Conservation (phyloP, 495 filamentous ascomycete genomes). For the Parathielavia appendiculata region DNA sequence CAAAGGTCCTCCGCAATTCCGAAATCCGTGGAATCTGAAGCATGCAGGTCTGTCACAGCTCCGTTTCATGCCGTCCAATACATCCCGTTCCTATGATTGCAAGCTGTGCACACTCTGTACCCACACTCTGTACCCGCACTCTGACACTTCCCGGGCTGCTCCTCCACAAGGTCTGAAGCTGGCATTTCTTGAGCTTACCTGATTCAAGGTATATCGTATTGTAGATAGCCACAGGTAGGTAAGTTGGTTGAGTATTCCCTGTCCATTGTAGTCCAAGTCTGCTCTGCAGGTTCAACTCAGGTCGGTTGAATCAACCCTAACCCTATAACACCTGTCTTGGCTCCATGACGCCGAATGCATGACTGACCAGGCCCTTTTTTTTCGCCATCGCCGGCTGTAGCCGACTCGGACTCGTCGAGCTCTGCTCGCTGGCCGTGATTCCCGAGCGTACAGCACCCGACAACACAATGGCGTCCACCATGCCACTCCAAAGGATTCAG, state of each 20-base stretch:
- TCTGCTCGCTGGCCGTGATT: slow-evolving; percentile 1
- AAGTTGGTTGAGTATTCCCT: too few relatives aligned
- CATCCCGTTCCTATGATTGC: not conserved
- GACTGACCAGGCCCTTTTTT: slow-evolving; percentile 11
- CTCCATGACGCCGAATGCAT: slow-evolving; percentile 12
- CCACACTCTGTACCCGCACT: too few relatives aligned
- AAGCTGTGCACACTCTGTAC: not conserved
- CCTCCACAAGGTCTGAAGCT: too few relatives aligned
- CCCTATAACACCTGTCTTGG: not conserved
- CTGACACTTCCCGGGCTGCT: too few relatives aligned
- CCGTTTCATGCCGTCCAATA: slow-evolving; percentile 28
- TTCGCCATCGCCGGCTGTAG: slow-evolving; percentile 13
- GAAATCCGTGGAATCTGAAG: not conserved
- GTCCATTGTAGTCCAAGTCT: too few relatives aligned
- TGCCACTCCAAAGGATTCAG: slow-evolving; percentile 31
- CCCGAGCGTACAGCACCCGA: not conserved
- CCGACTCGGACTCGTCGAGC: not conserved
- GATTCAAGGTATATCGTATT: too few relatives aligned
- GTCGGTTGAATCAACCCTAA: slow-evolving; percentile 13
- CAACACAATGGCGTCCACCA: slow-evolving; percentile 28
- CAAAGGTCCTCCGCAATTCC: not conserved
- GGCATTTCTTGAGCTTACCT: too few relatives aligned
- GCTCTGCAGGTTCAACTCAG: too few relatives aligned
- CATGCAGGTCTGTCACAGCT: slow-evolving; percentile 23
- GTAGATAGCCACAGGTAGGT: too few relatives aligned